Conservation (phyloP, 2,329 filamentous ascomycete genomes). For the Sporothrix pallida region DNA sequence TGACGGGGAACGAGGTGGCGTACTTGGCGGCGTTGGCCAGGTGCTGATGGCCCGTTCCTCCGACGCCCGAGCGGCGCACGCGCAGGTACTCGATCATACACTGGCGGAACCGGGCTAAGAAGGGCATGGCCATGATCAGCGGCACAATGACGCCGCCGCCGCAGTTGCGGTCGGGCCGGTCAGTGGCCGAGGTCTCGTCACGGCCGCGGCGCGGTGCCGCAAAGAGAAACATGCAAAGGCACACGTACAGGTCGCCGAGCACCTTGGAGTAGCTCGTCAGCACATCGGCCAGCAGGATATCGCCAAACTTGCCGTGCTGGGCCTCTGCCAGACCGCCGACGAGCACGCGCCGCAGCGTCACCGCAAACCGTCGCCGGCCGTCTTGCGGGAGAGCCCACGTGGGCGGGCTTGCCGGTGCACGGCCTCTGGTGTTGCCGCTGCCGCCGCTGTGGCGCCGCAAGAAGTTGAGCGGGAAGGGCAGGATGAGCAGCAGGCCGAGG, state of each 20-base stretch:
- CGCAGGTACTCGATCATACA: slow-evolving; percentile 87
- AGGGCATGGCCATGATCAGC: slow-evolving; percentile 81
- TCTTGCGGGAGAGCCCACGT: slow-evolving; percentile 58
- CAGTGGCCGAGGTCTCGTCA: slow-evolving; percentile 71
- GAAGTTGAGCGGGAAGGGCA: slow-evolving; percentile 54
- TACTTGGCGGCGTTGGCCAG: slow-evolving; percentile 96
- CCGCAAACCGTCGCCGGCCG: slow-evolving; percentile 76
- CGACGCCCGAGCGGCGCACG: slow-evolving; percentile 56
- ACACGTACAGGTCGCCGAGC: slow-evolving; percentile 85
- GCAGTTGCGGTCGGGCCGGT: slow-evolving; percentile 79
- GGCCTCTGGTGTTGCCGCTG: not conserved
- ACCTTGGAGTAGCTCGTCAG: slow-evolving; percentile 95
- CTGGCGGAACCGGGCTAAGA: slow-evolving; percentile 84
- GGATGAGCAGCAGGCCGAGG: slow-evolving; percentile 71
- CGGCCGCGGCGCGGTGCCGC: slow-evolving; percentile 44
- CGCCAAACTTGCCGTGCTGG: slow-evolving; percentile 90
- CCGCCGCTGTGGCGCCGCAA: slow-evolving; percentile 56
- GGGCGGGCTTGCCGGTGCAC: not conserved
- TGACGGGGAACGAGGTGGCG: slow-evolving; percentile 89
- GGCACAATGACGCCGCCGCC: slow-evolving; percentile 82
- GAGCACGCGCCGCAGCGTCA: slow-evolving; percentile 76
- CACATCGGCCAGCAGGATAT: slow-evolving; percentile 91
- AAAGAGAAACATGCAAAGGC: slow-evolving; percentile 86
- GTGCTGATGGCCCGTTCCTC: slow-evolving; percentile 81
- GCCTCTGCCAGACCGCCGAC: slow-evolving; percentile 86